Percentiles rank a stretch among this genome's conserved stretches.
Conservation (phyloP, 306 rosid species). For the Dalbergia cultrata region DNA sequence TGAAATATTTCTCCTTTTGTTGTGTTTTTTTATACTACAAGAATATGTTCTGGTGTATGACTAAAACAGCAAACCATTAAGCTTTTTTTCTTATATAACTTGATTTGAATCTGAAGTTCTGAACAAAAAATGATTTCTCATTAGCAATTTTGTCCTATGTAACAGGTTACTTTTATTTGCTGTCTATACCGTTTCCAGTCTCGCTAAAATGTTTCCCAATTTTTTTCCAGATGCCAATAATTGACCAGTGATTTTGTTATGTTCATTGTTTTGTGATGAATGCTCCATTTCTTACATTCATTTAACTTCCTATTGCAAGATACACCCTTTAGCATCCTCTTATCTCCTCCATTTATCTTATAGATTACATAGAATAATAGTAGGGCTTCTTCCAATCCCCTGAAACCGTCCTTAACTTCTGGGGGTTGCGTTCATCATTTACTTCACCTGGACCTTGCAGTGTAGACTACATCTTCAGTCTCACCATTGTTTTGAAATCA, state of each 20-base stretch:
- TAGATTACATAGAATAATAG: neutral
- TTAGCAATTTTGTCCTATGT: neutral
- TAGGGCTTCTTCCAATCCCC: slow-evolving; percentile 8
- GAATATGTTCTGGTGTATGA: neutral
- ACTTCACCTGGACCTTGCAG: neutral
- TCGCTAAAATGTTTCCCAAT: neutral
- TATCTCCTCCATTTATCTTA: slow-evolving; percentile 32
- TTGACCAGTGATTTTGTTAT: slow-evolving; percentile 12
- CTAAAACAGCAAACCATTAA: neutral
- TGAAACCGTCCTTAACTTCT: neutral
- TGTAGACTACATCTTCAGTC: slow-evolving; percentile 15
- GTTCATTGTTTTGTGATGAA: neutral
- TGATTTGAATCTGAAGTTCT: neutral
- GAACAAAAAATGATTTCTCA: slow-evolving; percentile 34
- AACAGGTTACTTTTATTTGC: slow-evolving; percentile 24
- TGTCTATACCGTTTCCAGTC: neutral
- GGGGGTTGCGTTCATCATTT: neutral
- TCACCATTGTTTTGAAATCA: slow-evolving; percentile 26
- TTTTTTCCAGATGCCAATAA: slow-evolving; percentile 8
- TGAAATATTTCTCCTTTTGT: neutral
- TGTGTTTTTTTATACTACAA: neutral
- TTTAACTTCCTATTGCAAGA: neutral
- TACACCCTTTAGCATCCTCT: slow-evolving; percentile 25
- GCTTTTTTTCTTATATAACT: too few relatives aligned
- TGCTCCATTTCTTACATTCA: neutral